Conservation (phyloP, 495 filamentous ascomycete species). For the Jackrogersella minutella region DNA sequence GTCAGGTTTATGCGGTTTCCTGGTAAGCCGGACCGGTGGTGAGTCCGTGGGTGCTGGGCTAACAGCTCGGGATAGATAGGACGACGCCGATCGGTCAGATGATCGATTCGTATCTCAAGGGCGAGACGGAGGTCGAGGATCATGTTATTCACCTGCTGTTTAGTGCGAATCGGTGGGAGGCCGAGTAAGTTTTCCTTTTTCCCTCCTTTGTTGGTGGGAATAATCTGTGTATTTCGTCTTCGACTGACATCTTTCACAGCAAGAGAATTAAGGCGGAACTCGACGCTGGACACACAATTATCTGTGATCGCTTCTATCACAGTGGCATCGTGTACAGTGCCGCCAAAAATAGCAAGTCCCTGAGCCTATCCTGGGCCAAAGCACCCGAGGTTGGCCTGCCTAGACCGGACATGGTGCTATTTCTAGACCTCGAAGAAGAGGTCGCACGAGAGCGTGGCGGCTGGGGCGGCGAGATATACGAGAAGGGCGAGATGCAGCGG, state of each 20-base stretch:
- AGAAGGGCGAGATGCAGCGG: conserved; percentile 82
- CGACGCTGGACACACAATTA: conserved; percentile 70
- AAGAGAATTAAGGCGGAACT: conserved; percentile 69
- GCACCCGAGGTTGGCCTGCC: conserved; percentile 88
- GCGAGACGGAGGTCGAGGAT: conserved; percentile 78
- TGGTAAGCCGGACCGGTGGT: conserved; percentile 61
- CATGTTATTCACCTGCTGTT: conserved; percentile 95
- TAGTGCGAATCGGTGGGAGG: conserved; percentile 95
- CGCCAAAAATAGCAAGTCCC: conserved; percentile 78
- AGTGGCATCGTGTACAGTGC: conserved; percentile 93
- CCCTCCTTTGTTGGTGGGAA: background rate
- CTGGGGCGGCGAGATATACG: conserved; percentile 89
- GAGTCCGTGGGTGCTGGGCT: background rate
- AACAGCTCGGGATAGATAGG: conserved; percentile 65
- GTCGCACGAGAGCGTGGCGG: conserved; percentile 79
- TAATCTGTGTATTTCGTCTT: background rate
- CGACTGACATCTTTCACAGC: conserved; percentile 42
- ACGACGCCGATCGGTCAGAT: conserved; percentile 87
- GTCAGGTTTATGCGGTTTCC: conserved; percentile 87
- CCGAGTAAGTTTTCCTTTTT: conserved; percentile 57
- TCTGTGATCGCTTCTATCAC: conserved; percentile 94
- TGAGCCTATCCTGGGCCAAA: conserved; percentile 79
- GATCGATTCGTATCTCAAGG: conserved; percentile 86
- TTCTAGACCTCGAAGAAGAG: conserved; percentile 78
- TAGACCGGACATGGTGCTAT: conserved; percentile 85